Percentiles rank a stretch among this genome's conserved stretches.
Evolutionary conservation across 1,284 basidiomycete species (phyloP).

Genomic region (Moniliella sp.): DNA sequence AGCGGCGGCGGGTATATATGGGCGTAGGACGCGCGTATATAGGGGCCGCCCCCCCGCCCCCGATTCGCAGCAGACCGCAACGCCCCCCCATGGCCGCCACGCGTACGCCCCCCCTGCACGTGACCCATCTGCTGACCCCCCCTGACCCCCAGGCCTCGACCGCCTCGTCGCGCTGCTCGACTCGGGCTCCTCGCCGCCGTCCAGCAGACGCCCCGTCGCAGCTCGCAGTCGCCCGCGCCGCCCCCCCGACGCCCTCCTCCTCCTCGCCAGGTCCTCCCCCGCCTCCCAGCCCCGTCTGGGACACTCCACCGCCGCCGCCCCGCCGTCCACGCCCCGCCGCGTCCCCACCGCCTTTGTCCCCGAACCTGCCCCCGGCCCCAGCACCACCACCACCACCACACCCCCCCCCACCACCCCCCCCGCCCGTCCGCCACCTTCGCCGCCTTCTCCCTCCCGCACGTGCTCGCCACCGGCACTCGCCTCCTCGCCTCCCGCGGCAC

Average conservation of each 20-base stretch:
- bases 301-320: constrained; percentile 74
- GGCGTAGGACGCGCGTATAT: no score
- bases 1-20: no score
- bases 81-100: no score
- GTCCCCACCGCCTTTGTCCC: neutral
- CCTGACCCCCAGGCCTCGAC: constrained; percentile 43
- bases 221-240: no score
- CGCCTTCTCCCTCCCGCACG: constrained; percentile 44
- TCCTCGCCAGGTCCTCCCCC: no score
- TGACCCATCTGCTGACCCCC: constrained; percentile 36
- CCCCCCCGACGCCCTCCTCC: no score
- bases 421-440: no score
- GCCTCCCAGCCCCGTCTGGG: no score
- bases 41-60: no score
- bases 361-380: neutral
- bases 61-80: no score
- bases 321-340: constrained; percentile 24
- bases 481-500: constrained; percentile 67
- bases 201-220: constrained; percentile 69
- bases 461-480: constrained; percentile 52
- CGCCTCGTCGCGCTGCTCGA: constrained; percentile 71
- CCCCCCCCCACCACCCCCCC: constrained; percentile 4
- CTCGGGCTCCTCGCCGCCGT: constrained; percentile 64
- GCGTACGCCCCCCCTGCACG: no score
- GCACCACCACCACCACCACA: constrained; percentile 1